A percentile compares a stretch with the other conserved stretches of the same genome.
These are phyloP conservation scores for Colletotrichum siamense DNA, from an alignment of 2,329 filamentous ascomycete genomes.

Conservation along the genomic window DNA sequence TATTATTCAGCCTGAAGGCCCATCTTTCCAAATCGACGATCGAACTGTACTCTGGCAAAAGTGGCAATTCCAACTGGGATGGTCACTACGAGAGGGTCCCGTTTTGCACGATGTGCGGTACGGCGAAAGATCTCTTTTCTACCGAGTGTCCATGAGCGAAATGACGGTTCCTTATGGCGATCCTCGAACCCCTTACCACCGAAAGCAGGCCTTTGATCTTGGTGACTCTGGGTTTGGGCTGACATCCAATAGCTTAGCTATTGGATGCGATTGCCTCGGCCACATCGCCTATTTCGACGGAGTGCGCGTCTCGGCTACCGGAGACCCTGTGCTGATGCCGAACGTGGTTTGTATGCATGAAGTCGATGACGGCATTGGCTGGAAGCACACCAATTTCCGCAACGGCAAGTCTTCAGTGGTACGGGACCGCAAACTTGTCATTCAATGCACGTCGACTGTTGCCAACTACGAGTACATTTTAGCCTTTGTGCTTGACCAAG, in stretches of 20 bases:
- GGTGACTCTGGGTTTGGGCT: slow-evolving; percentile 70
- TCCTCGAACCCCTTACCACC: slow-evolving; percentile 65
- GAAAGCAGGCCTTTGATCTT: slow-evolving; percentile 76
- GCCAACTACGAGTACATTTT: slow-evolving; percentile 68
- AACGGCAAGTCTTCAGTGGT: slow-evolving; percentile 63
- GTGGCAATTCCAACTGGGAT: slow-evolving; percentile 72
- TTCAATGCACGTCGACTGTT: slow-evolving; percentile 70
- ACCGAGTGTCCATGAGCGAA: slow-evolving; percentile 70
- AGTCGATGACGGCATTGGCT: slow-evolving; percentile 62
- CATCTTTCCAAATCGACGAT: slow-evolving; percentile 42
- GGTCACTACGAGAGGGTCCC: slow-evolving; percentile 73
- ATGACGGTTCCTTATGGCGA: slow-evolving; percentile 76
- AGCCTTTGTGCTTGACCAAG: slow-evolving; percentile 55
- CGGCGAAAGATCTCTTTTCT: slow-evolving; percentile 68
- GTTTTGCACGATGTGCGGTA: slow-evolving; percentile 73
- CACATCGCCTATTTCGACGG: slow-evolving; percentile 54
- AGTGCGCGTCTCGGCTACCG: slow-evolving; percentile 33
- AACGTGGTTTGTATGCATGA: slow-evolving; percentile 44
- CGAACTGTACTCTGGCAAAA: slow-evolving; percentile 56
- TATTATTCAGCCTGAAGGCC: slow-evolving; percentile 39
- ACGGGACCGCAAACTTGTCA: slow-evolving; percentile 62
- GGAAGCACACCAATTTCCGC: slow-evolving; percentile 70
- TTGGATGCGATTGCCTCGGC: slow-evolving; percentile 74
- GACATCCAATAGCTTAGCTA: slow-evolving; percentile 68
- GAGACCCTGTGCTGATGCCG: slow-evolving; percentile 33